phyloP scores from a whole-genome alignment of 2,329 filamentous ascomycete genomes.

The Neobulgaria alba region DNA sequence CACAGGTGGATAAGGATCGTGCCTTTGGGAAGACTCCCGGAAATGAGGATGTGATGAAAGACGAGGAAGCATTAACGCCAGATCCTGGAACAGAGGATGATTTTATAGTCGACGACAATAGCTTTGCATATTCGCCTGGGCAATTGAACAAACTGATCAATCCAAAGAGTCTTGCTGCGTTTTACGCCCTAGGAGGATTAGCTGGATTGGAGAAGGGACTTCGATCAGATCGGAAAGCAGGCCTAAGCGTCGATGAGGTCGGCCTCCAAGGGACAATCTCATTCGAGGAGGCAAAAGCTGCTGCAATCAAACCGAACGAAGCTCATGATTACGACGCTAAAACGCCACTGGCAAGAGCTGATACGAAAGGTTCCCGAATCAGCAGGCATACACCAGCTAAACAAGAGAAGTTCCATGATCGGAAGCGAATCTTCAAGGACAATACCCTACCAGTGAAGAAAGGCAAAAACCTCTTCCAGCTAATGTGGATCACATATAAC shows the following conservation, averaged over 20 bases:
- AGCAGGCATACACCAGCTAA: slow-evolving; percentile 1
- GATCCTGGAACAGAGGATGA: slow-evolving; percentile 65
- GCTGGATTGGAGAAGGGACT: slow-evolving; percentile 66
- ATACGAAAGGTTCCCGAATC: slow-evolving; percentile 13
- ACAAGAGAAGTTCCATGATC: slow-evolving; percentile 43
- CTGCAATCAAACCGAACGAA: slow-evolving; percentile 15
- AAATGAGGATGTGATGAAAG: slow-evolving; percentile 44
- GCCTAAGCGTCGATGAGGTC: slow-evolving; percentile 63
- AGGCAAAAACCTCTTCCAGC: slow-evolving; percentile 57
- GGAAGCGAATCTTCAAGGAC: slow-evolving; percentile 60
- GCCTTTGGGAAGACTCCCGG: slow-evolving; percentile 29
- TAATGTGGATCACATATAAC: slow-evolving; percentile 76
- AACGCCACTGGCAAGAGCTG: slow-evolving; percentile 4
- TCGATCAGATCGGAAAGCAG: slow-evolving; percentile 53
- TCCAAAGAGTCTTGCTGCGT: slow-evolving; percentile 67
- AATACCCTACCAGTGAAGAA: slow-evolving; percentile 62
- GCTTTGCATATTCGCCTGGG: slow-evolving; percentile 65
- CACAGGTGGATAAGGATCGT: slow-evolving; percentile 34
- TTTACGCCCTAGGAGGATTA: slow-evolving; percentile 67
- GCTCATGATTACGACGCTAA: slow-evolving; percentile 6
- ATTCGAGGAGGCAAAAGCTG: slow-evolving; percentile 52
- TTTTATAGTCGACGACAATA: slow-evolving; percentile 58
- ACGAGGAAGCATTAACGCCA: slow-evolving; percentile 37
- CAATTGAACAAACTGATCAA: slow-evolving; percentile 71
- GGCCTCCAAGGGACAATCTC: slow-evolving; percentile 52